Conservation (phyloP, 345 rosid genomes). For the Brassica nigra region DNA sequence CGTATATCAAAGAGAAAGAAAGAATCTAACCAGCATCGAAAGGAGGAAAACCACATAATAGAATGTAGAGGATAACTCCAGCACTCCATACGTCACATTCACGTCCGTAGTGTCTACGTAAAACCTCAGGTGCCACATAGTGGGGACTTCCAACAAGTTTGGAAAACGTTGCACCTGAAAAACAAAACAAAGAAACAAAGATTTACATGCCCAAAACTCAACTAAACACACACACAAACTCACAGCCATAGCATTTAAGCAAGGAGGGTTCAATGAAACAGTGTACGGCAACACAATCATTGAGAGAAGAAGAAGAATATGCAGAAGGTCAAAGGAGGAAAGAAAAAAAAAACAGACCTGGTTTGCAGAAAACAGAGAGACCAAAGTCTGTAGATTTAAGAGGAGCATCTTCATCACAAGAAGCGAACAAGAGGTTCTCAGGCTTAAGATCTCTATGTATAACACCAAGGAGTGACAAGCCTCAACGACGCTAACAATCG, state of each 20-base stretch:
- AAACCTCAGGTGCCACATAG: slow-evolving; percentile 83
- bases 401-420: slow-evolving; percentile 65
- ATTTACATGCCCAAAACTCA: not conserved
- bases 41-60: slow-evolving; percentile 76
- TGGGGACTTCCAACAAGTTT: slow-evolving; percentile 82
- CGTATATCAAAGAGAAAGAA: not conserved
- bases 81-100: slow-evolving; percentile 88
- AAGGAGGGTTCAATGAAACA: not conserved
- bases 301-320: not conserved
- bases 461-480: slow-evolving; percentile 78
- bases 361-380: slow-evolving; percentile 70
- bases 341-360: slow-evolving; percentile 45
- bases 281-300: not conserved
- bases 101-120: slow-evolving; percentile 64
- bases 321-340: not conserved
- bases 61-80: slow-evolving; percentile 72
- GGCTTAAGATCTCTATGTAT: slow-evolving; percentile 83
- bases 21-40: slow-evolving; percentile 67
- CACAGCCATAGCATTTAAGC: not conserved
- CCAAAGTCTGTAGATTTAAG: slow-evolving; percentile 84
- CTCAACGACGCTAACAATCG: slow-evolving; percentile 72
- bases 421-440: slow-evolving; percentile 68
- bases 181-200: not conserved
- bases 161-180: slow-evolving; percentile 51
- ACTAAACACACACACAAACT: not conserved